phyloP scores from a whole-genome alignment of 23 red algal species.

The Gracilaria gracilis region DNA sequence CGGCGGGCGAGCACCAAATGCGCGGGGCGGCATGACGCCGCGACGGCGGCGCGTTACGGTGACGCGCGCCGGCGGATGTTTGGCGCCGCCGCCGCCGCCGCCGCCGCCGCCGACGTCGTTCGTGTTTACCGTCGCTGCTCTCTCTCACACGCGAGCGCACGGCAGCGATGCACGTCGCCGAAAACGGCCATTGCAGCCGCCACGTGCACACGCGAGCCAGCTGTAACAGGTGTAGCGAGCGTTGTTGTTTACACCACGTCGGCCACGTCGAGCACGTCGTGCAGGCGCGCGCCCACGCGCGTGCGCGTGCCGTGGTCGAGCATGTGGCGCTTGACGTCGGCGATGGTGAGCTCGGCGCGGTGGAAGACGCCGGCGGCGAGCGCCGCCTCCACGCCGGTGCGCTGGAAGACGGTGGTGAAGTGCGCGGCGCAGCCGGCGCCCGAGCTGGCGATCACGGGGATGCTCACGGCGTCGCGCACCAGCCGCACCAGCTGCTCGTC shows the following conservation, averaged over 20 bases:
- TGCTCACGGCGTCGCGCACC: conserved; percentile 62
- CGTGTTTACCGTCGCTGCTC: too few species aligned
- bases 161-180: too few species aligned
- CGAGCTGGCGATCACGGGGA: conserved; percentile 90
- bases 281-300: conserved; percentile 12
- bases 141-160: too few species aligned
- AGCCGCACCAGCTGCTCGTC: conserved; percentile 68
- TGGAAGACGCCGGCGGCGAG: conserved; percentile 97
- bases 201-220: too few species aligned
- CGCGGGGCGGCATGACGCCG: too few species aligned
- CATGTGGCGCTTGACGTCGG: conserved; percentile 85
- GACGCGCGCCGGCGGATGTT: neutral
- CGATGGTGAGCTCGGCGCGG: conserved; percentile 79
- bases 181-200: too few species aligned
- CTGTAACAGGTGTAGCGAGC: too few species aligned
- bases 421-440: conserved; percentile 85
- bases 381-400: conserved; percentile 80
- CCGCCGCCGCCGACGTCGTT: too few species aligned
- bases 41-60: too few species aligned
- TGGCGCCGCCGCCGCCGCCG: neutral
- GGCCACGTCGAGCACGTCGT: too few species aligned
- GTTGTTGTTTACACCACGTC: too few species aligned
- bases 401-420: conserved; percentile 80
- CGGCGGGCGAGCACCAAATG: too few species aligned
- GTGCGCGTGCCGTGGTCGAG: conserved; percentile 60